Base-by-base conservation (phyloP, 2,329 filamentous ascomycete genomes). In the Alternaria solani region DNA sequence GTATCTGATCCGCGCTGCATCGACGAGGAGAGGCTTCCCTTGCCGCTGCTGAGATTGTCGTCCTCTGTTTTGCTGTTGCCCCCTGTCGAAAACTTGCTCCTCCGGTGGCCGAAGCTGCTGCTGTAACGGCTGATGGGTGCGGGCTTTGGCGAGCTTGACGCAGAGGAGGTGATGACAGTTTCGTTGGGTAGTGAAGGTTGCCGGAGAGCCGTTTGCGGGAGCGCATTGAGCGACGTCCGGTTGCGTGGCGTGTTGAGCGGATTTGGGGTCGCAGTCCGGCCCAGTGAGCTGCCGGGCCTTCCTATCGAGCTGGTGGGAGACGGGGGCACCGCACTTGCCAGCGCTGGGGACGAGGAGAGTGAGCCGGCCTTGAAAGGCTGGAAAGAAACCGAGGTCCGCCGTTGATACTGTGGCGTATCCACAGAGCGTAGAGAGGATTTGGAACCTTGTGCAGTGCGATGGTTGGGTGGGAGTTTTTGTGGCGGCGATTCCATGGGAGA, bases 341-440 rank as follows among this genome's bases (percentile, higher is more conserved):
- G 79, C n/a, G 85, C 83, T 18, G 94, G 94, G 5, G 94, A 97
- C 4, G 91, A 93, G 2, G 94, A 96, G n/a, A 98, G 83, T 1
- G 94, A 96, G 11, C 94, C 94, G 14, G 94, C 92, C 79, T 99
- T 99, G 83, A 99, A 99, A 0, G 94, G 94, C 69, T 96, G 92
- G 71, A 97, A 97, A 0, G 92, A 96, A 23, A 97, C 87, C 0
- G 93, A 97, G 7, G 91, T 89, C 54, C 93, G 88, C 69, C 93
- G 87, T 54, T 85, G 85, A 48, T 85, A 81, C 23, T 79, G 72
- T 23, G 81, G 82, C 43, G 75, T 75, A 46, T 91, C 87, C 41
- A 81, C 78, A 7, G 82, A 82, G 39, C 82, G 80, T 57, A 82
- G 78, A 54, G 80, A 84, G 57, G 79, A 83, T 71, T 81, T 86